These are phyloP conservation scores for Sporothrix curviconia DNA, from an alignment of 2,329 filamentous ascomycete species.

Conservation along the genomic window DNA sequence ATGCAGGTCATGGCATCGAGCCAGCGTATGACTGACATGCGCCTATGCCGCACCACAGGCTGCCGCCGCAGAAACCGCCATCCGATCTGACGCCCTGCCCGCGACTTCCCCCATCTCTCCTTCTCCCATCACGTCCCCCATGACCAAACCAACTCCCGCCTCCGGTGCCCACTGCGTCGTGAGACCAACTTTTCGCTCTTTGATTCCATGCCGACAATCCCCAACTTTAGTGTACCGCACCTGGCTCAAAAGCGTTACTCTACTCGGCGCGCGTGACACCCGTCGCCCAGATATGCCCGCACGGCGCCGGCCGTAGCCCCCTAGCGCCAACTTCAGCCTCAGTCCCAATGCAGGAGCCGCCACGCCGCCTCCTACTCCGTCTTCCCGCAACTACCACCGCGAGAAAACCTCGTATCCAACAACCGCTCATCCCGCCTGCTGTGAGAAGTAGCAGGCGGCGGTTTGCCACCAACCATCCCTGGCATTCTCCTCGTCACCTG, in stretches of 20 bases:
- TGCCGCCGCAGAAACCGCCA: conserved; percentile 23
- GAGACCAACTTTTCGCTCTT: background rate
- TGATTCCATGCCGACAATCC: conserved; percentile 24
- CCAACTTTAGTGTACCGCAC: conserved; percentile 47
- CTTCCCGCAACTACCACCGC: background rate
- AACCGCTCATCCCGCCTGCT: background rate
- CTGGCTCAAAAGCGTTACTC: conserved; percentile 41
- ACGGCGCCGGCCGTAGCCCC: too few species aligned
- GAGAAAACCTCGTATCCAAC: too few species aligned
- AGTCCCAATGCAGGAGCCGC: too few species aligned
- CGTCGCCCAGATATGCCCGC: too few species aligned
- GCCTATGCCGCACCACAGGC: too few species aligned
- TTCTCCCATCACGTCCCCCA: background rate
- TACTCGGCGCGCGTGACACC: too few species aligned
- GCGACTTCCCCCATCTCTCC: background rate
- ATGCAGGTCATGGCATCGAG: conserved; percentile 34
- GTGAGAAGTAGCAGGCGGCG: conserved; percentile 23
- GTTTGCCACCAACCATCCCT: conserved; percentile 41
- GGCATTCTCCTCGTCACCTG: conserved; percentile 42
- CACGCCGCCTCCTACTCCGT: too few species aligned
- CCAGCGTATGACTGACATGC: conserved; percentile 38
- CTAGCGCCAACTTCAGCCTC: too few species aligned
- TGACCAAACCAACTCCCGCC: background rate
- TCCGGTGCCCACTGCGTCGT: background rate
- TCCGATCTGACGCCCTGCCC: background rate